A percentile compares a stretch with the other conserved stretches of the same genome.
These are phyloP conservation scores for Cystobasidiaceae sp. DNA, from an alignment of 1,284 basidiomycete genomes.

Conservation along the genomic window DNA sequence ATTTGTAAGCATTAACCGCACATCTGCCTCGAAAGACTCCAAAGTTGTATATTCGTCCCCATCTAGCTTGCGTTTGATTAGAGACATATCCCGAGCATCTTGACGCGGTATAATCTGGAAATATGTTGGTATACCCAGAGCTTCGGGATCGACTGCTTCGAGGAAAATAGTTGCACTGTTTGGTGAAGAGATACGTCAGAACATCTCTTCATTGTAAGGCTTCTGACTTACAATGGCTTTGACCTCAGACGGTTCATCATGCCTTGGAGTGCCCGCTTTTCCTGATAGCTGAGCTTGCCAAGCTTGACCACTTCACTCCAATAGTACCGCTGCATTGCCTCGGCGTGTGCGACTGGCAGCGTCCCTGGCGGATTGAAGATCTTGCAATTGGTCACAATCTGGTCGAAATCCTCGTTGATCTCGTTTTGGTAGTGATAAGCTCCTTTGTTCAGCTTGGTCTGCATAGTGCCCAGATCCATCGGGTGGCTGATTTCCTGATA, in stretches of 20 bases:
- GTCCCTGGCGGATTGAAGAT: conserved; percentile 81
- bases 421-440: conserved; percentile 74
- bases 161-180: conserved; percentile 53
- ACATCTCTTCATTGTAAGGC: background rate
- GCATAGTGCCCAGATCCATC: conserved; percentile 90
- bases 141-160: conserved; percentile 59
- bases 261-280: conserved; percentile 72
- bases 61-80: conserved; percentile 77
- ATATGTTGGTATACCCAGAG: conserved; percentile 65
- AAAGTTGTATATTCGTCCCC: conserved; percentile 71
- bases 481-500: conserved; percentile 83
- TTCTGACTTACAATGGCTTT: conserved; percentile 60
- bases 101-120: conserved; percentile 72
- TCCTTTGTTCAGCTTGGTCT: conserved; percentile 60
- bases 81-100: conserved; percentile 78
- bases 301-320: conserved; percentile 80
- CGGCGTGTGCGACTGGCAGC: conserved; percentile 66
- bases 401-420: conserved; percentile 72
- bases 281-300: conserved; percentile 65
- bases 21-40: conserved; percentile 71
- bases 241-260: conserved; percentile 65
- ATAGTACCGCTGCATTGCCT: conserved; percentile 66
- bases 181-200: background rate
- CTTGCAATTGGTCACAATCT: conserved; percentile 72
- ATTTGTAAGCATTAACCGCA: conserved; percentile 78